Percentiles rank a stretch among this genome's conserved stretches.
phyloP scores from a whole-genome alignment of 306 rosid genomes.

The Ziziphus jujuba region DNA sequence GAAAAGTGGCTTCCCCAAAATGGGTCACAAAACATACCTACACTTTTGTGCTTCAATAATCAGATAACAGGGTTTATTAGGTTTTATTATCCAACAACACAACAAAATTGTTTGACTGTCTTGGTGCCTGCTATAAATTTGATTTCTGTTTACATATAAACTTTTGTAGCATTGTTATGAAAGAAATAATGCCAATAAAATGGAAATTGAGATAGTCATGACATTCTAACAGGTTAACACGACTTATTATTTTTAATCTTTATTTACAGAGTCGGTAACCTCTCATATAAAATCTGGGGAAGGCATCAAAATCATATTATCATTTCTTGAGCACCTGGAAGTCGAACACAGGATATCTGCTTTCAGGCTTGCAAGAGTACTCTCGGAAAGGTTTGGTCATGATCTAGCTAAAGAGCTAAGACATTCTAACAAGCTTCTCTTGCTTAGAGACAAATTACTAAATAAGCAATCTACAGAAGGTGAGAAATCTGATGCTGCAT shows the following conservation, averaged over 20 bases:
- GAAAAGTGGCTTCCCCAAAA: background rate
- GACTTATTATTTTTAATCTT: background rate
- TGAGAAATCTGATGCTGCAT: slow-evolving; percentile 58
- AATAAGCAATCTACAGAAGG: slow-evolving; percentile 40
- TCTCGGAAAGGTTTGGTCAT: slow-evolving; percentile 50
- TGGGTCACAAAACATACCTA: background rate
- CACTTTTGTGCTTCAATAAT: too few species aligned
- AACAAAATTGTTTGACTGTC: too few species aligned
- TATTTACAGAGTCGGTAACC: slow-evolving; percentile 44
- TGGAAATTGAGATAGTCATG: background rate
- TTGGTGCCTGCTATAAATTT: background rate
- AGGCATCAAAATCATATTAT: slow-evolving; percentile 39
- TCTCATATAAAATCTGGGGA: slow-evolving; percentile 42
- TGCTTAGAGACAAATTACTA: slow-evolving; percentile 46
- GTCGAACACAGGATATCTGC: slow-evolving; percentile 47
- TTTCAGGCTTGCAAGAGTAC: slow-evolving; percentile 45
- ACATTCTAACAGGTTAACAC: background rate
- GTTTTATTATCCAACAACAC: too few species aligned
- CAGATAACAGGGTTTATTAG: too few species aligned
- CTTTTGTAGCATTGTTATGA: too few species aligned
- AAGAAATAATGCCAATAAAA: background rate
- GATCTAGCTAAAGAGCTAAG: slow-evolving; percentile 48
- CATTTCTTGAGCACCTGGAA: slow-evolving; percentile 51
- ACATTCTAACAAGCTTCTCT: slow-evolving; percentile 36
- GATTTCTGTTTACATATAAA: background rate